Conservation (phyloP, 768 basidiomycete species). For the Gelatoporia subvermispora region DNA sequence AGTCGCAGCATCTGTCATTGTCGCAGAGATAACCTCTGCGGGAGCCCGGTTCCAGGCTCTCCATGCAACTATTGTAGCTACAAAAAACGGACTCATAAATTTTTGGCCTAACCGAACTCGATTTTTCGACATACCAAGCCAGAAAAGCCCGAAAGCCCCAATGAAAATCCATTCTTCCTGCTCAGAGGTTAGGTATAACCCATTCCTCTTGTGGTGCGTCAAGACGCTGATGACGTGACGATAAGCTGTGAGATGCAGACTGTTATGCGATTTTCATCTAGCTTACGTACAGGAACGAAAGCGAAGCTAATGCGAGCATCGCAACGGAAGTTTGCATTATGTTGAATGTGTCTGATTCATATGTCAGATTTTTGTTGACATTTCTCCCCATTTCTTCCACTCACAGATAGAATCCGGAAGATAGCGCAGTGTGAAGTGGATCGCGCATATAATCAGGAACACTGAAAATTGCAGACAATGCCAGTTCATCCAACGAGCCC, state of each 20-base stretch:
- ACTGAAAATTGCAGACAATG: no score
- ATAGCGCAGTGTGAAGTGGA: constrained; percentile 14
- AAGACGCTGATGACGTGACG: constrained; percentile 42
- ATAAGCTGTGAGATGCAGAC: not conserved
- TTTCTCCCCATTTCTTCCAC: not conserved
- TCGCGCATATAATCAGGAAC: no score
- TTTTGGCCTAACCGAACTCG: not conserved
- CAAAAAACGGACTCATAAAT: not conserved
- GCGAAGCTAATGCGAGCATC: constrained; percentile 55
- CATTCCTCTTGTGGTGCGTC: constrained; percentile 60
- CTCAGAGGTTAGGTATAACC: constrained; percentile 56
- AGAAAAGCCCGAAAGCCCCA: constrained; percentile 66
- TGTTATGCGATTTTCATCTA: not conserved
- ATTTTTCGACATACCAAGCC: constrained; percentile 56
- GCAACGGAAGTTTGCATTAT: constrained; percentile 67
- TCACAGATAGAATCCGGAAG: constrained; percentile 17
- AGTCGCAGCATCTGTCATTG: no score
- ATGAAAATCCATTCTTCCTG: constrained; percentile 77
- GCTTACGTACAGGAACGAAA: constrained; percentile 58
- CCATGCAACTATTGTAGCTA: constrained; percentile 41
- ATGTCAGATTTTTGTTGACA: no score
- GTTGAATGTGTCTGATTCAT: constrained; percentile 22
- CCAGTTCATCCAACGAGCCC: no score
- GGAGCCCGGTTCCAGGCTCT: constrained; percentile 29
- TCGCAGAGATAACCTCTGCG: no score